Conservation (phyloP, 768 basidiomycete species). For the Albatrellus ellisii region DNA sequence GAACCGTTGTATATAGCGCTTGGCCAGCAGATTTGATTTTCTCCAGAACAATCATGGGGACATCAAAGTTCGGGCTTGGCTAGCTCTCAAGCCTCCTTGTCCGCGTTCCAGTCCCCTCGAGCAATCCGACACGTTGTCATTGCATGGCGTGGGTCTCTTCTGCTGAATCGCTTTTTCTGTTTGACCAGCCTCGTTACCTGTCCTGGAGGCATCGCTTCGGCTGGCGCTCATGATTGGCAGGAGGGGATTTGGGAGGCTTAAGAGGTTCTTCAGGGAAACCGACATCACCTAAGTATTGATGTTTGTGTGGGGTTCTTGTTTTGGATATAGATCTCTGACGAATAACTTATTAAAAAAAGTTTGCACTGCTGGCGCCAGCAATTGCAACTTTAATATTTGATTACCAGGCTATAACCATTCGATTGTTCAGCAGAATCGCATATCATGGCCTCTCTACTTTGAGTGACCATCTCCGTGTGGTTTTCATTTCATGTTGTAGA, state of each 20-base stretch:
- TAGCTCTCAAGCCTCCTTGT: constrained; percentile 69
- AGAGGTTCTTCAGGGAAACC: constrained; percentile 20
- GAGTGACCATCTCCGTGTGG: no score
- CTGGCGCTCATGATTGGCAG: constrained; percentile 55
- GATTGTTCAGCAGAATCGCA: no score
- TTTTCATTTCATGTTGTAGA: no score
- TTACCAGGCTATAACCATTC: no score
- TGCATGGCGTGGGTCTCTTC: constrained; percentile 13
- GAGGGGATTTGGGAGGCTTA: constrained; percentile 22
- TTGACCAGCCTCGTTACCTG: constrained; percentile 28
- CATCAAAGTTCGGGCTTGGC: constrained; percentile 89
- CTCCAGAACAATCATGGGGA: constrained; percentile 65
- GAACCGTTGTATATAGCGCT: constrained; percentile 17
- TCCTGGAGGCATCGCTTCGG: constrained; percentile 56
- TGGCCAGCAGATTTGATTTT: constrained; percentile 14
- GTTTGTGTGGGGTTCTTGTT: no score
- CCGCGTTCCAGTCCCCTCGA: constrained; percentile 94
- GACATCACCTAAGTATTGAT: no score
- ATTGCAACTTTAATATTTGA: no score
- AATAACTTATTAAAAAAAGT: no score
- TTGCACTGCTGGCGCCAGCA: no score
- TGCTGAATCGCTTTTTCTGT: constrained; percentile 18
- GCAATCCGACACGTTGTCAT: constrained; percentile 25
- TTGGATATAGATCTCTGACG: no score
- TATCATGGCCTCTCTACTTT: no score